phyloP scores from a whole-genome alignment of 2,329 filamentous ascomycete species.

The Chaetothyriales sp. region DNA sequence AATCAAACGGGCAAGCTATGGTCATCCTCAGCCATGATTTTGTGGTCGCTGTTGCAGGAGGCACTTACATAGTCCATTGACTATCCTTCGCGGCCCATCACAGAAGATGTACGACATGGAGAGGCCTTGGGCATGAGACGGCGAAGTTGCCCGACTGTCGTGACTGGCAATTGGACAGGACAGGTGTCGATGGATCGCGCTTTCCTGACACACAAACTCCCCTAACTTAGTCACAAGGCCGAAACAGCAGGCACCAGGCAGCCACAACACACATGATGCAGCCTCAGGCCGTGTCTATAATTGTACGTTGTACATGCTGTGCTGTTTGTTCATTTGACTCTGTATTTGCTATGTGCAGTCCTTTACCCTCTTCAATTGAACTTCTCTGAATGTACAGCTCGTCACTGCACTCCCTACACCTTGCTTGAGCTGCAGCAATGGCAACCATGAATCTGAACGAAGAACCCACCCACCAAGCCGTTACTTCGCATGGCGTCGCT shows the following conservation, averaged over 20 bases:
- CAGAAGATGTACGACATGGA: neutral
- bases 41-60: conserved; percentile 1
- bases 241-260: neutral
- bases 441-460: neutral
- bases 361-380: neutral
- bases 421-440: neutral
- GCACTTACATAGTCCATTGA: conserved; percentile 32
- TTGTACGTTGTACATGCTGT: no score
- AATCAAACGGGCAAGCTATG: conserved; percentile 46
- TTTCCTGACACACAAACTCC: neutral
- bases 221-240: neutral
- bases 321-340: neutral
- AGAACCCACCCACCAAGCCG: neutral
- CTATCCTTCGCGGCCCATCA: neutral
- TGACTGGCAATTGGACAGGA: neutral
- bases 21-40: neutral
- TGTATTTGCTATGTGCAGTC: neutral
- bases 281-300: neutral
- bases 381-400: neutral
- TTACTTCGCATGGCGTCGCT: neutral
- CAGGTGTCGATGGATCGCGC: neutral
- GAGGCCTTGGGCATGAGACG: neutral
- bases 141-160: neutral
- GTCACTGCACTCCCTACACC: neutral
- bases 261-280: neutral